These are phyloP conservation scores for Auriscalpium orientale DNA, from an alignment of 768 basidiomycete genomes.

Conservation along the genomic window DNA sequence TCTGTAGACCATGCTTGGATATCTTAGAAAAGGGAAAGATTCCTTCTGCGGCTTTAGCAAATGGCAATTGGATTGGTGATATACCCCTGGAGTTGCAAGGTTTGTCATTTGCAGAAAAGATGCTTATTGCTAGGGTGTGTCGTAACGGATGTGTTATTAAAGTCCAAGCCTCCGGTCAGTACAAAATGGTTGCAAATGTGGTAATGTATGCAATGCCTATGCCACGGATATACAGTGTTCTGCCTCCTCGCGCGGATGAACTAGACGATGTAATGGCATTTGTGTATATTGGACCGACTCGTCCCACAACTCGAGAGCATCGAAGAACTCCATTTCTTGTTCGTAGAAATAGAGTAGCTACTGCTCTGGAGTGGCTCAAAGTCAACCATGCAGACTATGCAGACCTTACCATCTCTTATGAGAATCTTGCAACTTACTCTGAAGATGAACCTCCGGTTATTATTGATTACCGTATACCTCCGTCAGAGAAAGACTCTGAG, in stretches of 20 bases:
- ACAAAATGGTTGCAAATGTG: conserved; percentile 29
- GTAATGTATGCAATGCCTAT: conserved; percentile 26
- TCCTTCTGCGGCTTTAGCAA: neutral
- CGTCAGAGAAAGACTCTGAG: neutral
- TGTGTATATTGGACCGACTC: conserved; percentile 25
- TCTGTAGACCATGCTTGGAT: neutral
- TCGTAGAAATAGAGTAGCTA: conserved; percentile 1
- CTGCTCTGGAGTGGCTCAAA: neutral
- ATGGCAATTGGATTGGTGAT: too few species aligned
- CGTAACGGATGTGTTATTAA: conserved; percentile 15
- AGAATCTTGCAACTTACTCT: conserved; percentile 10
- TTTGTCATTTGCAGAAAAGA: too few species aligned
- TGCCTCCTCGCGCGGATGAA: conserved; percentile 27
- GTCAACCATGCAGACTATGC: too few species aligned
- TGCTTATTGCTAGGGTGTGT: conserved; percentile 4
- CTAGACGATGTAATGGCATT: conserved; percentile 26
- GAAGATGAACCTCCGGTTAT: conserved; percentile 20
- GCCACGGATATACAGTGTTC: conserved; percentile 22
- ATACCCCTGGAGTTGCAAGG: too few species aligned
- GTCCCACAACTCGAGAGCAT: conserved; percentile 18
- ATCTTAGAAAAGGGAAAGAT: neutral
- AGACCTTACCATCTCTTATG: conserved; percentile 10
- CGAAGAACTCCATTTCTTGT: conserved; percentile 18
- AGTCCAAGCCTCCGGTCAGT: conserved; percentile 5
- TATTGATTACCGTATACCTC: neutral